These are phyloP conservation scores for Aureobasidium sp. DNA, from an alignment of 2,329 filamentous ascomycete genomes.

Conservation along the genomic window DNA sequence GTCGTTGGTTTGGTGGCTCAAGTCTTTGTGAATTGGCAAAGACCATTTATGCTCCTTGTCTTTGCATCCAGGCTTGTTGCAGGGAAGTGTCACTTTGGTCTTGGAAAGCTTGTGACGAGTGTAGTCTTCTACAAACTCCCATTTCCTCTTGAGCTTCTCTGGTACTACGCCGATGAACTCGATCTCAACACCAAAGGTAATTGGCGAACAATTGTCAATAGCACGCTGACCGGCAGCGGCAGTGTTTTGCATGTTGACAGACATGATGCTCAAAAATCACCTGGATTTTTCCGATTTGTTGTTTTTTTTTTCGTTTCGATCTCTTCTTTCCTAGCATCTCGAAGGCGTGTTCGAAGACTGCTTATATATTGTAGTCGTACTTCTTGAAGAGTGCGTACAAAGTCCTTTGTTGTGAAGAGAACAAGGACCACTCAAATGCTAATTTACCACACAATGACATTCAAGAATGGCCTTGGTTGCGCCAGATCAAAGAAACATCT, in stretches of 20 bases:
- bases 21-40: neutral
- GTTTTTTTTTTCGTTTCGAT: neutral
- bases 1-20: neutral
- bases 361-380: too few species aligned
- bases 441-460: too few species aligned
- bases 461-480: too few species aligned
- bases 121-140: neutral
- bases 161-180: neutral
- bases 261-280: neutral
- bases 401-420: too few species aligned
- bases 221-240: slow-evolving; percentile 10
- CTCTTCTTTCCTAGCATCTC: too few species aligned
- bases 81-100: neutral
- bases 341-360: too few species aligned
- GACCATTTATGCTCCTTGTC: neutral
- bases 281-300: neutral
- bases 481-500: too few species aligned
- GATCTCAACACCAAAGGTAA: slow-evolving; percentile 1
- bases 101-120: neutral
- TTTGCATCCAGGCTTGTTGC: neutral
- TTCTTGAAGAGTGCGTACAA: too few species aligned
- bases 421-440: too few species aligned
- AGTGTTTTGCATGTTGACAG: neutral
- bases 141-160: neutral
- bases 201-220: neutral